Evolutionary conservation across 345 rosid species (phyloP).

Genomic region (Citrus reticulata): DNA sequence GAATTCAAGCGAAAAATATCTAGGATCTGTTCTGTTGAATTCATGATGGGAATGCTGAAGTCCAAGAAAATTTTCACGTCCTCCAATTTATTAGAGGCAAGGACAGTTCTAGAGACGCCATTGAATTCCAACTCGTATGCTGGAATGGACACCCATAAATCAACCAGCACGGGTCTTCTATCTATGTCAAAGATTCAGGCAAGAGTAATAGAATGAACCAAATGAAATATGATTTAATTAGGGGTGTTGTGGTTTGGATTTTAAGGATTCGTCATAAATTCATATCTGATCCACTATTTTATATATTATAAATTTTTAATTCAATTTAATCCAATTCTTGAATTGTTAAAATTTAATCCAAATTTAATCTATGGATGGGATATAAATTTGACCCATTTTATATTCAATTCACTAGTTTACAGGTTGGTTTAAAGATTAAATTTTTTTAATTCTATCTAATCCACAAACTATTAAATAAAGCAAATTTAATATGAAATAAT

Average conservation of each 20-base stretch:
- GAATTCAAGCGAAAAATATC: slow-evolving; percentile 30
- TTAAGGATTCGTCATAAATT: no score
- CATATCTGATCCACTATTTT: no score
- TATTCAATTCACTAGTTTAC: no score
- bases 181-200: slow-evolving; percentile 27
- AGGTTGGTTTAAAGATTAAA: no score
- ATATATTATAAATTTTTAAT: no score
- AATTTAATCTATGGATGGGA: no score
- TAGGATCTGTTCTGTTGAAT: slow-evolving; percentile 45
- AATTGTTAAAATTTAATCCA: no score
- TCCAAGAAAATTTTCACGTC: slow-evolving; percentile 43
- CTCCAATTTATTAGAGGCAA: slow-evolving; percentile 35
- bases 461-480: no score
- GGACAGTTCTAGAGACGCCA: slow-evolving; percentile 44
- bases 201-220: slow-evolving; percentile 8
- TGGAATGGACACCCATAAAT: slow-evolving; percentile 48
- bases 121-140: slow-evolving; percentile 38
- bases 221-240: not conserved
- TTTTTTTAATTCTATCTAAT: no score
- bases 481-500: no score
- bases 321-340: no score
- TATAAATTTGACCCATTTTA: accelerated
- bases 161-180: slow-evolving; percentile 48
- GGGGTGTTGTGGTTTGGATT: no score
- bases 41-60: slow-evolving; percentile 41